These are phyloP conservation scores for Beverwykella pulmonaria DNA, from an alignment of 495 filamentous ascomycete species.

Conservation along the genomic window DNA sequence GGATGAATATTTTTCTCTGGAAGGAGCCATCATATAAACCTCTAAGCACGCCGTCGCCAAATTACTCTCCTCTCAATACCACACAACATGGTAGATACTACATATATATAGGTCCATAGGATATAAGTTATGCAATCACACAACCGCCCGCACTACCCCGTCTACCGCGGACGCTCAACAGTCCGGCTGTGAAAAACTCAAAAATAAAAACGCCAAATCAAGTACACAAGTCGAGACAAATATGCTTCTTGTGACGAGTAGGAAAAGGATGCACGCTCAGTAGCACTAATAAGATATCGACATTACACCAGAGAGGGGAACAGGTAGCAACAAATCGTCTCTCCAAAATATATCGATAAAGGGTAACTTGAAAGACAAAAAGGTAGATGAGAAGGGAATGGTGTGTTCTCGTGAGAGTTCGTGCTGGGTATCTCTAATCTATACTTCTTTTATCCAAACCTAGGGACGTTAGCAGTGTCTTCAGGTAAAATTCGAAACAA, in stretches of 20 bases:
- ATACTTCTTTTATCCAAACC: conserved; percentile 42
- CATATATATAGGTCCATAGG: neutral
- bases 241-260: neutral
- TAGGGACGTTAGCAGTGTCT: conserved; percentile 14
- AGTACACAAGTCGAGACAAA: neutral
- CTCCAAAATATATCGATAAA: neutral
- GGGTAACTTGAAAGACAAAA: conserved; percentile 7
- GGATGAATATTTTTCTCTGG: neutral
- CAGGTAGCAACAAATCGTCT: conserved; percentile 1
- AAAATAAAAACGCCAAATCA: conserved; percentile 13
- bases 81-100: conserved; percentile 7
- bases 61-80: conserved; percentile 1
- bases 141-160: conserved; percentile 3
- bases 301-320: conserved; percentile 6
- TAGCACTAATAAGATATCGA: conserved; percentile 19
- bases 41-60: neutral
- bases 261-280: conserved; percentile 11
- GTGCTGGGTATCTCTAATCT: conserved; percentile 38
- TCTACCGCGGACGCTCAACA: conserved; percentile 34
- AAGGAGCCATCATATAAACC: neutral
- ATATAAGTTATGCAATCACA: conserved; percentile 15
- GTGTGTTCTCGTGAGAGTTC: neutral
- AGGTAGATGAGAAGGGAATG: conserved; percentile 9
- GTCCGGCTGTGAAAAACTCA: conserved; percentile 27
- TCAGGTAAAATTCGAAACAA: conserved; percentile 5